Evolutionary conservation across 345 rosid species (phyloP).

Genomic region (Moricandia arvensis): DNA sequence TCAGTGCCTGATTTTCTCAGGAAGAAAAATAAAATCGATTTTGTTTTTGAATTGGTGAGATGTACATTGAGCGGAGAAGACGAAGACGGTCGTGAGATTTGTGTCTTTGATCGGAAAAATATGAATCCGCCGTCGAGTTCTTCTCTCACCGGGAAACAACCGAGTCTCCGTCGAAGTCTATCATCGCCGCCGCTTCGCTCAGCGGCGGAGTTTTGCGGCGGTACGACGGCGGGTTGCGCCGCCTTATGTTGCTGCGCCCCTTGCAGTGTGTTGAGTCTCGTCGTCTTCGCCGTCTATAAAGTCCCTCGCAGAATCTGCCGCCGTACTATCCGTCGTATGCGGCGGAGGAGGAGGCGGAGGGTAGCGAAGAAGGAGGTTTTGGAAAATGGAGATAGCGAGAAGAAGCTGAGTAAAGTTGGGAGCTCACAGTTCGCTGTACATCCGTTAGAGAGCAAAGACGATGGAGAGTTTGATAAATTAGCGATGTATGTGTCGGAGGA

Average conservation of each 20-base stretch:
- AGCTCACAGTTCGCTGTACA: conserved; percentile 35
- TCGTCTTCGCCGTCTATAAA: conserved; percentile 51
- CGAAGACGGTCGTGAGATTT: conserved; percentile 1
- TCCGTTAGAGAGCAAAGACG: conserved; percentile 20
- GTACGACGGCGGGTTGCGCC: conserved; percentile 63
- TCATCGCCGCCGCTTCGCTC: background rate
- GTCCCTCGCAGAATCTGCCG: conserved; percentile 54
- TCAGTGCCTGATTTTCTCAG: conserved; percentile 3
- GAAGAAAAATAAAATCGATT: background rate
- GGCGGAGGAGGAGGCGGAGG: conserved; percentile 21
- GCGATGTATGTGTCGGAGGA: conserved; percentile 27
- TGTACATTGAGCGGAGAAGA: conserved; percentile 9
- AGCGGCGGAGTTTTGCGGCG: conserved; percentile 44
- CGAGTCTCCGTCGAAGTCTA: conserved; percentile 11
- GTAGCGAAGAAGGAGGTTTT: conserved; percentile 23
- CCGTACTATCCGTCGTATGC: conserved; percentile 36
- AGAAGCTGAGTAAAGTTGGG: conserved; percentile 28
- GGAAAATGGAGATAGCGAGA: conserved; percentile 7
- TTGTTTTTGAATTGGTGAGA: background rate
- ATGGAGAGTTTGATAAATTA: background rate
- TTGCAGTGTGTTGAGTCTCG: conserved; percentile 46
- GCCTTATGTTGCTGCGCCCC: conserved; percentile 71
- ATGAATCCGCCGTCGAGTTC: conserved; percentile 11
- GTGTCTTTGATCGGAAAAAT: background rate
- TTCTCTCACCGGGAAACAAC: background rate